Base-by-base conservation (phyloP, 2,329 filamentous ascomycete genomes). In the Capronia coronata region DNA sequence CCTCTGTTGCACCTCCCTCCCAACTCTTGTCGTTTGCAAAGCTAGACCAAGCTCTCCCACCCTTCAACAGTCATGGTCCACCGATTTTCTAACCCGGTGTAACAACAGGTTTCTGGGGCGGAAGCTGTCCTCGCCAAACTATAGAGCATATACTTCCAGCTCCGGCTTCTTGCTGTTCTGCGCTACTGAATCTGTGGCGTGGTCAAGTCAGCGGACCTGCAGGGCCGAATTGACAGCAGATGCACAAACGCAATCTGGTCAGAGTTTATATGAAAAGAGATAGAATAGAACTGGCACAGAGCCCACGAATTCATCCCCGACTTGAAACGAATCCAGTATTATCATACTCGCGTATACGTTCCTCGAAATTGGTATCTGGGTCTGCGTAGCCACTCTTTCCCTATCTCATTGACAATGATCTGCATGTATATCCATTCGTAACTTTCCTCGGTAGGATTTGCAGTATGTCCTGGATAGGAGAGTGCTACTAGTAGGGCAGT, bases 61-160 rank as follows among this genome's bases (percentile, higher is more conserved):
- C n/a, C 11, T 32, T n/a, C 29, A n/a, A 32, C 7, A 32, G 29
- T n/a, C 13, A 32, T 7, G 29, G 29, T 32, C 5, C 6, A 27
- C 25, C 10, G 5, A 5, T 27, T 43, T 32, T 51, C 35, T 16
- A 25, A 49, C 19, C 9, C 21, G 19, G 25, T n/a, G 11, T 19
- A 5, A 19, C 13, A 13, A 18, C 21, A 69, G 68, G 67, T 70
- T 43, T 70, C 67, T 29, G 61, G 64, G 42, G 68, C 65, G 34
- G 65, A 68, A 25, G 59, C 64, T 49, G 64, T 71, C 51, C 61
- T 70, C 51, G 62, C 66, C 49, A 62, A 65, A 44, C 61, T 70
- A 56, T 70, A 66, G 65, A 29, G 11, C 10, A 9, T 22, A 8
- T 8, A 25, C 14, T 5, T 16, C n/a, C 9, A 19, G 19, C 13